phyloP scores from a whole-genome alignment of 306 rosid genomes.

The Prunus mongolica region DNA sequence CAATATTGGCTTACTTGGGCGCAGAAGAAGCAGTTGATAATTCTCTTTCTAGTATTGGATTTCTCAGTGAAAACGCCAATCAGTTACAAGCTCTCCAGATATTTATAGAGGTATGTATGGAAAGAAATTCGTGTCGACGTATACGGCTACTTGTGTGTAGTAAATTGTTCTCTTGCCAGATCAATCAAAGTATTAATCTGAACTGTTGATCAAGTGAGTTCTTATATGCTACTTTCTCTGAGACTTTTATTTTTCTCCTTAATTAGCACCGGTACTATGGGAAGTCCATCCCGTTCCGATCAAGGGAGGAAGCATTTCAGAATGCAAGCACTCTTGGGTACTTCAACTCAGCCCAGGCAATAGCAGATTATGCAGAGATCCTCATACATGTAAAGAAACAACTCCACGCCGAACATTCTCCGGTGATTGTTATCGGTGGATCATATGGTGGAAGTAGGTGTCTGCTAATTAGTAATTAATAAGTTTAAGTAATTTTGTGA shows the following conservation, averaged over 20 bases:
- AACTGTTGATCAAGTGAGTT: neutral
- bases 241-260: neutral
- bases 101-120: slow-evolving; percentile 54
- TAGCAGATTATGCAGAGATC: slow-evolving; percentile 69
- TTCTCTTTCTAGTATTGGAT: slow-evolving; percentile 29
- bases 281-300: slow-evolving; percentile 62
- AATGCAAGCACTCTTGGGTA: slow-evolving; percentile 59
- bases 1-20: slow-evolving; percentile 62
- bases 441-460: slow-evolving; percentile 89
- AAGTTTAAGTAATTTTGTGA: neutral
- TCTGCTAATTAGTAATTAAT: neutral
- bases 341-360: slow-evolving; percentile 77
- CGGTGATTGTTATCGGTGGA: slow-evolving; percentile 69
- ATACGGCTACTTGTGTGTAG: no score
- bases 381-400: slow-evolving; percentile 47
- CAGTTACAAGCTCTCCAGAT: slow-evolving; percentile 58
- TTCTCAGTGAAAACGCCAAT: slow-evolving; percentile 55
- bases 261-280: slow-evolving; percentile 75
- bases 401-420: slow-evolving; percentile 42
- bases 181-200: neutral
- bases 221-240: neutral
- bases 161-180: neutral
- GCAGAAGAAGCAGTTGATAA: slow-evolving; percentile 50
- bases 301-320: slow-evolving; percentile 56
- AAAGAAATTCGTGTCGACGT: neutral